phyloP scores from a whole-genome alignment of 345 rosid species.

The Geranium rotundifolium region DNA sequence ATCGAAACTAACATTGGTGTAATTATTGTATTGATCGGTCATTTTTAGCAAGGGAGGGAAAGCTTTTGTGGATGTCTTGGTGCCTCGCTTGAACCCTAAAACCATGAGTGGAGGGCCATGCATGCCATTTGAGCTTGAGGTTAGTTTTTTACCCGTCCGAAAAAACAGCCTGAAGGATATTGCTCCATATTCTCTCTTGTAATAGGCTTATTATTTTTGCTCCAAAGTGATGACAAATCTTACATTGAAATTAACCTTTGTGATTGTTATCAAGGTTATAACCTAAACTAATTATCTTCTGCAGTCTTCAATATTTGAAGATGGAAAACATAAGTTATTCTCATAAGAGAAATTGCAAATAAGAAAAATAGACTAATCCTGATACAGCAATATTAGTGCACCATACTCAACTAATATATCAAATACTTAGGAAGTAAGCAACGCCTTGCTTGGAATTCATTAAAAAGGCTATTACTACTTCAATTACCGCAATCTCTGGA shows the following conservation, averaged over 20 bases:
- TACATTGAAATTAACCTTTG: background rate
- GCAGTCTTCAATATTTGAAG: background rate
- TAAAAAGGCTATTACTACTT: no score
- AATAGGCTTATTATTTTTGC: no score
- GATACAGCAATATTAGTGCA: no score
- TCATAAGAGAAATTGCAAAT: no score
- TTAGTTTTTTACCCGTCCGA: slow-evolving; percentile 15
- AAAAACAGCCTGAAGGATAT: background rate
- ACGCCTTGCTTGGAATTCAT: no score
- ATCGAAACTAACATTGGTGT: background rate
- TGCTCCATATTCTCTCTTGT: background rate
- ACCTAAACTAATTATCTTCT: background rate
- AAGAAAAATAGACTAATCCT: no score
- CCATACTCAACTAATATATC: no score
- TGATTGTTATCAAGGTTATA: background rate
- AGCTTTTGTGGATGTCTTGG: slow-evolving; percentile 67
- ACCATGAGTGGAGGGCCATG: slow-evolving; percentile 57
- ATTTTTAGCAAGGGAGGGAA: slow-evolving; percentile 65
- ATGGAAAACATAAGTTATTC: no score
- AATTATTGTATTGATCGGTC: background rate
- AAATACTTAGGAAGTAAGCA: no score
- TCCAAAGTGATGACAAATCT: background rate
- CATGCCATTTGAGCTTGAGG: slow-evolving; percentile 98
- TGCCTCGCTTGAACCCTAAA: slow-evolving; percentile 66
- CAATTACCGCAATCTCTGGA: no score